Conservation (phyloP, 192 early-diverging fungal species). For the Coemansia sp. region DNA sequence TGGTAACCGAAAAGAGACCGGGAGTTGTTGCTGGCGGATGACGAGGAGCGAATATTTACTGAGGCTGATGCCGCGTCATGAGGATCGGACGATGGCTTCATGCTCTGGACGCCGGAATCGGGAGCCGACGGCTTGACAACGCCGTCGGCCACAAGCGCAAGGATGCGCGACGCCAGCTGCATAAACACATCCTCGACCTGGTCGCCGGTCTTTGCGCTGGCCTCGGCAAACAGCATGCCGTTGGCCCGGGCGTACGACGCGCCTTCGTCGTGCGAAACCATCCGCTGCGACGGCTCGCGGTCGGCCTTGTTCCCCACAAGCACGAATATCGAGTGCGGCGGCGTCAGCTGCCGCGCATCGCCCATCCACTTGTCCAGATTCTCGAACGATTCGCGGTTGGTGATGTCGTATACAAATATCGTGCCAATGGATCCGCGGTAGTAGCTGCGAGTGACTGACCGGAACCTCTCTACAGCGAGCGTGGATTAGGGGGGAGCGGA, state of each 20-base stretch:
- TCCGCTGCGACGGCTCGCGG: conserved; percentile 22
- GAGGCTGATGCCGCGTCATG: conserved; percentile 4
- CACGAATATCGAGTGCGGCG: conserved; percentile 66
- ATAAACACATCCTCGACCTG: conserved; percentile 56
- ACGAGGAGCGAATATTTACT: conserved; percentile 16
- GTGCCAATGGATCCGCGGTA: conserved; percentile 81
- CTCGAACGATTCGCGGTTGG: conserved; percentile 65
- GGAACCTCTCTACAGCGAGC: conserved; percentile 56
- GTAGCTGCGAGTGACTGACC: conserved; percentile 73
- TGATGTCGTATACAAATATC: conserved; percentile 78
- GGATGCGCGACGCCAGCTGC: conserved; percentile 28
- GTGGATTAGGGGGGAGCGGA: neutral
- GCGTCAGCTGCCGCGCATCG: conserved; percentile 67
- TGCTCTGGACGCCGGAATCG: conserved; percentile 56
- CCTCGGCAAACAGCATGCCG: conserved; percentile 62
- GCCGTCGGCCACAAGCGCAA: conserved; percentile 27
- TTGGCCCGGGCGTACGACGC: conserved; percentile 57
- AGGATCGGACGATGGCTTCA: conserved; percentile 20
- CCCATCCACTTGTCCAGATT: conserved; percentile 66
- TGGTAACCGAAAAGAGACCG: conserved; percentile 27
- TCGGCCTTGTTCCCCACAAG: conserved; percentile 74
- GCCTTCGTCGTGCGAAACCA: conserved; percentile 58
- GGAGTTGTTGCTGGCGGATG: neutral
- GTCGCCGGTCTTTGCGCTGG: conserved; percentile 66
- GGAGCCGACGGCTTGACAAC: conserved; percentile 28